These are phyloP conservation scores for Sherardia arvensis DNA, from an alignment of 257 asterid species.

Conservation along the genomic window DNA sequence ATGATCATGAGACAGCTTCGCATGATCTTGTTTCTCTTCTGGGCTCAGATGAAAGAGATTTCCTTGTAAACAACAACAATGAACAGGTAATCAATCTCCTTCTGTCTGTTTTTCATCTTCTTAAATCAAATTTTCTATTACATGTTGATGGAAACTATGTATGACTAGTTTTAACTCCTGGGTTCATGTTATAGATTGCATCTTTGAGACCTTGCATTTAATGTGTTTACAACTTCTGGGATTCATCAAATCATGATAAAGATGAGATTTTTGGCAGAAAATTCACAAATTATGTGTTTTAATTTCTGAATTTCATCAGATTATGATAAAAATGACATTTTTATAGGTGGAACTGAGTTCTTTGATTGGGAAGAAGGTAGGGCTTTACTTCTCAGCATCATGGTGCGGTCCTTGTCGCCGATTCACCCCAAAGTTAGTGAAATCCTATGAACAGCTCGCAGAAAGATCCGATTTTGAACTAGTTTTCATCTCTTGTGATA, in stretches of 20 bases:
- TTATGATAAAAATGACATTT: too few relatives aligned
- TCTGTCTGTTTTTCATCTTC: not conserved
- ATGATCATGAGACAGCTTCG: slow-evolving; percentile 2
- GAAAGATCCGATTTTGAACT: slow-evolving; percentile 21
- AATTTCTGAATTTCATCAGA: not conserved
- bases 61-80: slow-evolving; percentile 15
- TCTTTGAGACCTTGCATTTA: not conserved
- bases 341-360: slow-evolving; percentile 16
- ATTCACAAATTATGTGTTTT: not conserved
- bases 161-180: not conserved
- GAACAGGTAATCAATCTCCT: slow-evolving; percentile 14
- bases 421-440: slow-evolving; percentile 23
- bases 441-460: slow-evolving; percentile 14
- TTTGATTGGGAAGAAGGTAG: slow-evolving; percentile 15
- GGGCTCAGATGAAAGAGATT: slow-evolving; percentile 23
- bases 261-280: too few relatives aligned
- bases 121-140: too few relatives aligned
- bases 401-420: slow-evolving; percentile 33
- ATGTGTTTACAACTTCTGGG: not conserved
- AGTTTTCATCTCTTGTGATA: slow-evolving; percentile 26
- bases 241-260: not conserved
- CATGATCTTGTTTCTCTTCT: slow-evolving; percentile 18
- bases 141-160: not conserved
- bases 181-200: too few relatives aligned
- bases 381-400: slow-evolving; percentile 23